Base-by-base conservation (phyloP, 192 early-diverging fungal genomes). In the Entophlyctis helioformis region DNA sequence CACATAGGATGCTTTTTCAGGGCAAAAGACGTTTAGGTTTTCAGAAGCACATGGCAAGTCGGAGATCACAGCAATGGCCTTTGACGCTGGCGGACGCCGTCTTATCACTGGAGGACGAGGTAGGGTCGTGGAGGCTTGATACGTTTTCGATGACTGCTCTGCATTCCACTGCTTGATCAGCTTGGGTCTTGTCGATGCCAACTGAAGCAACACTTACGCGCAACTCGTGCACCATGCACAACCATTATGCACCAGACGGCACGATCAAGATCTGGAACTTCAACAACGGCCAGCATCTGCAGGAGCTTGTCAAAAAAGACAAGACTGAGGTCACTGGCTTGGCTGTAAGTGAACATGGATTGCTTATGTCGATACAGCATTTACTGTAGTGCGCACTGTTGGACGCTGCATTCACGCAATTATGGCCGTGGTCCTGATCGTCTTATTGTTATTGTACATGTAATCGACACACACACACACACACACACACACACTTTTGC, bases 231-330 rank as follows among this genome's bases (percentile, higher is more conserved):
- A n/a, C 43, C 5, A 29, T 32, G 6, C 29, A 31, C 29, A 31
- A 31, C 29, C 29, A n/a, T 13, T 21, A 22, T 20, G 16, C n/a
- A 27, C 27, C 49, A 67, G 72, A 78, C 42, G 76, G 76, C 2
- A 71, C 53, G 10, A 73, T 78, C 7, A 54, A 51, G 19, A 50
- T 65, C 9, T 78, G 72, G 72, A 78, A 78, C 42, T 76, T 68
- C 47, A 74, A 78, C 49, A 78, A 78, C 38, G 76, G 76, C 2
- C 66, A 75, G 54, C 50, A 57, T 16, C 49, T 78, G 24, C 67
- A 68, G 28, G 59, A 60, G 20, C 46, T 76, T 7, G 31, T 73
- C 18, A 78, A 75, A 45, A 44, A 40, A 8, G 65, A 78, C 53
- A 36, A 32, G 15, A 38, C 51, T 22, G 76, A 78, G 63, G 67